Evolutionary conservation across 345 rosid species (phyloP).

Genomic region (Eucalyptus sp.): DNA sequence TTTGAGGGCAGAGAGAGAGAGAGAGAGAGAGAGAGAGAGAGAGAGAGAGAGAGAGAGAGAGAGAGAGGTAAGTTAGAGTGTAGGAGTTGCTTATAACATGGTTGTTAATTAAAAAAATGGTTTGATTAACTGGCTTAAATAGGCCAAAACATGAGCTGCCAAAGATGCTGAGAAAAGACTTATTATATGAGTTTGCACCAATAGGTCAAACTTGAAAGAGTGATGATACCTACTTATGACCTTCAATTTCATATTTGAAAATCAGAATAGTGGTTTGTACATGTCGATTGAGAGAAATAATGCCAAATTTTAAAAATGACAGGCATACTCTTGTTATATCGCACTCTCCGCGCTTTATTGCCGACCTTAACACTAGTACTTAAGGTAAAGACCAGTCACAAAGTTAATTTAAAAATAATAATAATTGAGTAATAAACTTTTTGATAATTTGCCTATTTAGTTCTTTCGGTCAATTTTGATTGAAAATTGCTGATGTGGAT

Average conservation of each 20-base stretch:
- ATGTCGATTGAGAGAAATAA: background rate
- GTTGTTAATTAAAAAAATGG: background rate
- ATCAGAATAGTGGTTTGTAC: background rate
- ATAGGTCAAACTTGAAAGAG: background rate
- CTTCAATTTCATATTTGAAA: background rate
- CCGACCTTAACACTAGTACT: background rate
- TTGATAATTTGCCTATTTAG: no score
- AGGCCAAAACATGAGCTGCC: background rate
- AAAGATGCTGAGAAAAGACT: background rate
- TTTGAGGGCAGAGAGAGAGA: background rate
- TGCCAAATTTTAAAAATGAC: background rate
- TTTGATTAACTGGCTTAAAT: background rate
- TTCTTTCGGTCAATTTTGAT: no score
- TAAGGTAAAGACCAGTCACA: background rate
- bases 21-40: background rate
- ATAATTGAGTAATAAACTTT: background rate
- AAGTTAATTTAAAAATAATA: background rate
- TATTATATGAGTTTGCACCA: background rate
- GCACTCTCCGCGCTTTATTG: background rate
- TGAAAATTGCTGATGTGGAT: no score
- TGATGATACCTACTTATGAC: background rate
- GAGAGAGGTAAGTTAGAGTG: background rate
- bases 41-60: background rate
- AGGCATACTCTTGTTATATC: background rate
- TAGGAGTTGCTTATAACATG: background rate